phyloP scores from a whole-genome alignment of 768 basidiomycete genomes.

The Boletellus sp. region DNA sequence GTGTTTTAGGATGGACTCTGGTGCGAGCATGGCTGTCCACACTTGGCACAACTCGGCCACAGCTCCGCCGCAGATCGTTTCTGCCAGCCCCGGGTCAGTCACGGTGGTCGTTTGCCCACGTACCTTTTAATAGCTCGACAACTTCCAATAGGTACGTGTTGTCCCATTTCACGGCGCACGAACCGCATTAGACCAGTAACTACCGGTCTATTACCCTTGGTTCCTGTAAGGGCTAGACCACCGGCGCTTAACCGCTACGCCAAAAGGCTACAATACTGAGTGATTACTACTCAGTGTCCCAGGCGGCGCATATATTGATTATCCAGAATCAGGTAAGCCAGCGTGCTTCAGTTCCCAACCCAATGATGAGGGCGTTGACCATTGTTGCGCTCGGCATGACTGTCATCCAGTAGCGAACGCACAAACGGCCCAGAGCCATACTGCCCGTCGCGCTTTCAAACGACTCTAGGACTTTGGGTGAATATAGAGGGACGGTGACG shows the following conservation, averaged over 20 bases:
- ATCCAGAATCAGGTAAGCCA: no score
- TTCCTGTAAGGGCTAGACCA: no score
- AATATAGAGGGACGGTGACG: neutral
- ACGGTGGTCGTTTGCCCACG: neutral
- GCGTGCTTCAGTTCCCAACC: no score
- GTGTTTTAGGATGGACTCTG: neutral
- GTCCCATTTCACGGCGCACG: neutral
- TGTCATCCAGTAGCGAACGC: constrained; percentile 4
- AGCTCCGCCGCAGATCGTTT: neutral
- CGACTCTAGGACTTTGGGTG: neutral
- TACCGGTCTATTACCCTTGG: constrained; percentile 4
- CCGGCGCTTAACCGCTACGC: no score
- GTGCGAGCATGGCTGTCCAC: neutral
- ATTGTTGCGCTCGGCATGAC: constrained; percentile 5
- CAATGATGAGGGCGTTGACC: constrained; percentile 4
- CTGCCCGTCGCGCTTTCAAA: neutral
- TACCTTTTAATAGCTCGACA: neutral
- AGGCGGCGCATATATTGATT: no score
- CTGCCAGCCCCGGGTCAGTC: neutral
- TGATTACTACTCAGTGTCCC: no score
- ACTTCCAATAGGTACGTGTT: constrained; percentile 9
- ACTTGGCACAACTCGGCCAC: neutral
- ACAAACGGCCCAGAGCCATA: neutral
- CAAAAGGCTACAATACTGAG: no score
- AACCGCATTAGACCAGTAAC: constrained; percentile 1